A percentile compares a stretch with the other conserved stretches of the same genome.
Evolutionary conservation across 2,329 filamentous ascomycete genomes (phyloP).

Genomic region (Amauroascus niger): DNA sequence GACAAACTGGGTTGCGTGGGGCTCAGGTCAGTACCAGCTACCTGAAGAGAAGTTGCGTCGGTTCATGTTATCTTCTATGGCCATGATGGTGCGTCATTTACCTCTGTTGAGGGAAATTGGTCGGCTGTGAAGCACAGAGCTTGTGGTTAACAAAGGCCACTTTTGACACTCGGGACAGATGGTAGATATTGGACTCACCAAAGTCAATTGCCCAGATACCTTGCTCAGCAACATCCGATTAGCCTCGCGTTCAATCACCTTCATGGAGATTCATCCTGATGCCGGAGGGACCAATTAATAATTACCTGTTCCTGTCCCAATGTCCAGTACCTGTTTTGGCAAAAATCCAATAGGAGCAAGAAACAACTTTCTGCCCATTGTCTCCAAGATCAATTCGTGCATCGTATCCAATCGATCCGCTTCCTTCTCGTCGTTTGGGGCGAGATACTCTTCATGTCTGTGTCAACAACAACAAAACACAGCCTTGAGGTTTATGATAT

Average conservation of each 20-base stretch:
- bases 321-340: conserved; percentile 39
- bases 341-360: conserved; percentile 29
- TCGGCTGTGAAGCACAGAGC: neutral
- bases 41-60: conserved; percentile 6
- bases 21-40: conserved; percentile 24
- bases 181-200: conserved; percentile 20
- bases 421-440: conserved; percentile 31
- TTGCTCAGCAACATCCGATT: neutral
- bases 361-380: conserved; percentile 23
- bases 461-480: neutral
- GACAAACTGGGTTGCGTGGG: conserved; percentile 16
- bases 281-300: neutral
- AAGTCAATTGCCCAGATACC: conserved; percentile 27
- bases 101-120: conserved; percentile 9
- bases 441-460: conserved; percentile 20
- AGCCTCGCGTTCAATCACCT: neutral
- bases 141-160: neutral
- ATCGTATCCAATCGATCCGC: conserved; percentile 31
- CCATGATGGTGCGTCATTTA: neutral
- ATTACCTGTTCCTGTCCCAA: conserved; percentile 40
- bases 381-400: conserved; percentile 30
- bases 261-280: neutral
- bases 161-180: neutral
- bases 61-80: neutral
- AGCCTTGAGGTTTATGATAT: no score